A percentile compares a stretch with the other conserved stretches of the same genome.
Conservation (phyloP, 345 rosid genomes). For the Salix purpurea region DNA sequence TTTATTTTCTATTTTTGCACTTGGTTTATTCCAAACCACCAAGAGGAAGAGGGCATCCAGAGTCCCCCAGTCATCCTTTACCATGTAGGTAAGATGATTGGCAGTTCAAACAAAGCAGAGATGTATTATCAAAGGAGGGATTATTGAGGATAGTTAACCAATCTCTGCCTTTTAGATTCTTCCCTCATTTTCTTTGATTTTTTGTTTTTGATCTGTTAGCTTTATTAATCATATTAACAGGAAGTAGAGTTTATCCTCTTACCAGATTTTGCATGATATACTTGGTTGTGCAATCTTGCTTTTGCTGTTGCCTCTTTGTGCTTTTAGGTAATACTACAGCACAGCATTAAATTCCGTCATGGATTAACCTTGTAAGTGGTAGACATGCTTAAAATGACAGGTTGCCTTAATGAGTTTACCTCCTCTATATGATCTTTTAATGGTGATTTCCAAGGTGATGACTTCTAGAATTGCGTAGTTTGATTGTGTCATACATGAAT, state of each 20-base stretch:
- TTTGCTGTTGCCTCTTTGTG: background rate
- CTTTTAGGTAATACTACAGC: background rate
- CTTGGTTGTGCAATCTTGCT: background rate
- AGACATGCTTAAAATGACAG: constrained; percentile 1
- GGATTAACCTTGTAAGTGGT: background rate
- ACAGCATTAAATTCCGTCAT: background rate
- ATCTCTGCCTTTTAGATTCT: background rate
- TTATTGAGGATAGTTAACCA: background rate
- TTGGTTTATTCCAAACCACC: background rate
- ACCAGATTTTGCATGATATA: background rate
- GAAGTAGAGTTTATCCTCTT: background rate
- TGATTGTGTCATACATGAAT: background rate
- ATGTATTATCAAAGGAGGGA: background rate
- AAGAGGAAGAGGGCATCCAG: background rate
- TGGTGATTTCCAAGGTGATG: background rate
- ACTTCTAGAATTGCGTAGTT: background rate
- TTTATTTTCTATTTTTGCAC: background rate
- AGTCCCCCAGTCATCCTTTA: background rate
- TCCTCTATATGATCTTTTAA: background rate
- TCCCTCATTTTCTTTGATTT: background rate
- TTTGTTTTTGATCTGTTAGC: background rate
- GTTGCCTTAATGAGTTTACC: background rate
- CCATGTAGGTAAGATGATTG: background rate
- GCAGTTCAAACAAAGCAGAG: background rate
- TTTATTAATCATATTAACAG: background rate